Base-by-base conservation (phyloP, 2,329 filamentous ascomycete species). In the Aspergillus sergii region DNA sequence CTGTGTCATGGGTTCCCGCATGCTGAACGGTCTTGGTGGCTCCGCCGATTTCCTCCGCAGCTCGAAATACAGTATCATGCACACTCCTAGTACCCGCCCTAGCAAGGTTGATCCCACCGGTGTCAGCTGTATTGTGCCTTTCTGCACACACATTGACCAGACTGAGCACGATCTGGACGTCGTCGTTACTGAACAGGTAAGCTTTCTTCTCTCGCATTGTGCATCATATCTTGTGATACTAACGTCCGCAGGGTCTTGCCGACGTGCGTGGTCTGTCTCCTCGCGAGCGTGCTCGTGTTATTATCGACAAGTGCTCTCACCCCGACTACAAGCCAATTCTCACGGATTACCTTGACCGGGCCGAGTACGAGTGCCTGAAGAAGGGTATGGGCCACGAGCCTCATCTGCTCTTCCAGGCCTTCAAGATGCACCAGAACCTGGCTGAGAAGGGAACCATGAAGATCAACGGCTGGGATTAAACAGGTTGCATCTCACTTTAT, bases 331-430 rank as follows among this genome's bases (percentile, higher is more conserved):
- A 86, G 75, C 91, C 92, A 9, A 95, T 96, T 72, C 83, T 96
- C 56, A 84, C 85, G 75, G 90, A 91, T 73, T 96, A 96, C 82
- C 89, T 94, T 68, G 89, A 94, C 69, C 91, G 91, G 78, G 93
- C 93, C 43, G 93, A 96, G 81, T 92, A 86, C 72, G 91, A 96
- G 81, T 95, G 92, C 76, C 79, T 96, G 77, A 86, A 85, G 78
- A 94, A 93, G 85, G 93, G 92, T 23, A 92, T 90, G 92, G 92
- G 92, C 23, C 93, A 96, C 79, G 91, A 96, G 84, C 93, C 93
- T 30, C 93, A 96, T 78, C 80, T 96, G 75, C 83, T 96, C 66
- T 96, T 89, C 85, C 91, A 96, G 80, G 84, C 86, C 54, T 96
- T 96, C 77, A 92, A 96, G 78, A 91, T 96, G 89, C 93, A 96